These are phyloP conservation scores for Scutellaria galericulata DNA, from an alignment of 257 asterid species.

Conservation along the genomic window DNA sequence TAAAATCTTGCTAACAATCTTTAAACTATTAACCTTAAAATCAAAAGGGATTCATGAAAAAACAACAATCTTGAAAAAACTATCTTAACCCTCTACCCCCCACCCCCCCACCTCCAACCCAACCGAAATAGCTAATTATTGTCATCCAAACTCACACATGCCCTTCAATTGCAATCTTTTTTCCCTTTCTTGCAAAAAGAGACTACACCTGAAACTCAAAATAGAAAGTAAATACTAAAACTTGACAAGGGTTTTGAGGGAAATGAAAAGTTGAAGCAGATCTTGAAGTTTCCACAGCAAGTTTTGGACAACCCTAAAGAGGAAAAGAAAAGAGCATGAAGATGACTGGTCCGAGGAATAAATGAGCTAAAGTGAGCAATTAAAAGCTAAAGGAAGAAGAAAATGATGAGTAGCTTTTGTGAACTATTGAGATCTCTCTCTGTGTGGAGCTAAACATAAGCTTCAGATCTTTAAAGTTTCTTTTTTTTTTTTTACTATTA, in stretches of 20 bases:
- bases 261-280: constrained; percentile 54
- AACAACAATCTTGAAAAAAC: constrained; percentile 30
- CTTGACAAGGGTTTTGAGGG: constrained; percentile 33
- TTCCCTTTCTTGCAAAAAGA: constrained; percentile 24
- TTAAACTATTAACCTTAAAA: constrained; percentile 34
- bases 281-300: constrained; percentile 49
- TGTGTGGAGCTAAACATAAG: constrained; percentile 43
- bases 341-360: constrained; percentile 57
- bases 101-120: constrained; percentile 47
- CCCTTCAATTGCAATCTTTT: constrained; percentile 16
- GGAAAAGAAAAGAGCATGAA: constrained; percentile 35
- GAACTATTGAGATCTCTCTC: constrained; percentile 51
- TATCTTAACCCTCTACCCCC: constrained; percentile 44
- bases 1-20: constrained; percentile 33
- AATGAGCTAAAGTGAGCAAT: constrained; percentile 46
- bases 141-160: constrained; percentile 62
- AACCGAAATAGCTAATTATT: constrained; percentile 36
- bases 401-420: constrained; percentile 60
- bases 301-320: constrained; percentile 44
- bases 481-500: constrained; percentile 13
- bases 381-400: constrained; percentile 46
- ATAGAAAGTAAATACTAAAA: constrained; percentile 11
- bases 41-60: constrained; percentile 36
- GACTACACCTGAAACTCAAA: constrained; percentile 16
- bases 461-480: constrained; percentile 46